These are phyloP conservation scores for Heterobasidion irregulare DNA, from an alignment of 1,284 basidiomycete genomes.

Conservation along the genomic window DNA sequence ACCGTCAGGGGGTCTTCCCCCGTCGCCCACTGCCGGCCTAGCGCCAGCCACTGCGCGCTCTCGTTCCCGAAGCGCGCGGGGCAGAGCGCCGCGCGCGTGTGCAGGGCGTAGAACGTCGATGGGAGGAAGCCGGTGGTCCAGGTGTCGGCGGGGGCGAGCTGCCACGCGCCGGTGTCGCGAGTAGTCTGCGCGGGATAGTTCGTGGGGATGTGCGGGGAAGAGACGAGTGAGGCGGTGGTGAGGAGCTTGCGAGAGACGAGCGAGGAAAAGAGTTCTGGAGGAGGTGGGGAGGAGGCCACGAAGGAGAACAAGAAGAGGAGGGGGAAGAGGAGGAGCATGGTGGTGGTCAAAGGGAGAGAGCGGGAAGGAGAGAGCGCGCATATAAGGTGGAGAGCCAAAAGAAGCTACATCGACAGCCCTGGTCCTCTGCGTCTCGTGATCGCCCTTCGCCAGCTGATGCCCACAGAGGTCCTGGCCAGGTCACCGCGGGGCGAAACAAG, in stretches of 20 bases:
- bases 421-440: no score
- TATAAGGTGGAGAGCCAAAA: no score
- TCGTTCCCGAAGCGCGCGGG: slow-evolving; percentile 22
- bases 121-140: slow-evolving; percentile 72
- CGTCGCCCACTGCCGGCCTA: slow-evolving; percentile 40
- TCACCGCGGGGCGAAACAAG: no score
- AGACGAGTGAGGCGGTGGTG: slow-evolving; percentile 35
- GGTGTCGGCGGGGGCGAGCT: slow-evolving; percentile 40
- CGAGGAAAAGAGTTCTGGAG: slow-evolving; percentile 43
- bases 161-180: slow-evolving; percentile 37
- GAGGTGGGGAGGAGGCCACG: slow-evolving; percentile 8
- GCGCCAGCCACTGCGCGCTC: slow-evolving; percentile 33
- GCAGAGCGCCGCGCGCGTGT: slow-evolving; percentile 42
- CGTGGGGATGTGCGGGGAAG: slow-evolving; percentile 23
- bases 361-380: no score
- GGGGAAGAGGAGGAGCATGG: not conserved
- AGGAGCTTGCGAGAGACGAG: slow-evolving; percentile 47
- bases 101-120: slow-evolving; percentile 46
- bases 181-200: slow-evolving; percentile 55
- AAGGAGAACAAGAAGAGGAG: not conserved
- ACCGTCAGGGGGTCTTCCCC: slow-evolving; percentile 40
- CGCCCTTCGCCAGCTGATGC: no score
- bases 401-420: no score
- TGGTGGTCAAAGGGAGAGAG: no score
- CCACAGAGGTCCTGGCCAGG: no score